These are phyloP conservation scores for Misopates orontium DNA, from an alignment of 257 asterid genomes.

Conservation along the genomic window DNA sequence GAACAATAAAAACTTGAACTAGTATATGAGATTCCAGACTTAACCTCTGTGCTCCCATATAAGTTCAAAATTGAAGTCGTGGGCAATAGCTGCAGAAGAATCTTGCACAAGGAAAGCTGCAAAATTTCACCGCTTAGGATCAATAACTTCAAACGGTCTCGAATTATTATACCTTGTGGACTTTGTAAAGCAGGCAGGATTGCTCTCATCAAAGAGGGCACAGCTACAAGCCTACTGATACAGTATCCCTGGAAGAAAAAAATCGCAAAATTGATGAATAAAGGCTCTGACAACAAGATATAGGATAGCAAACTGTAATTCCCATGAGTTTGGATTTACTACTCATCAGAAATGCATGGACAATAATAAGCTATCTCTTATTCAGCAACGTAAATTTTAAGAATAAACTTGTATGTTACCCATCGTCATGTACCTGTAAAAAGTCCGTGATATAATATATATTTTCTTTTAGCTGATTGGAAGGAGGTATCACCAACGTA, in stretches of 20 bases:
- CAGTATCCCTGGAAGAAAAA: conserved; percentile 61
- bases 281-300: conserved; percentile 19
- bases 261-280: conserved; percentile 16
- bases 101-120: conserved; percentile 58
- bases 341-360: conserved; percentile 5
- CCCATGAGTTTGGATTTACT: conserved; percentile 1
- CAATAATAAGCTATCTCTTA: conserved; percentile 18
- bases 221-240: conserved; percentile 77
- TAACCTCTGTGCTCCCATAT: conserved; percentile 98
- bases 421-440: conserved; percentile 62
- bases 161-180: conserved; percentile 38
- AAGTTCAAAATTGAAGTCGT: conserved; percentile 69
- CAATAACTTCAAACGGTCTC: conserved; percentile 60
- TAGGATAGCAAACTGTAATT: conserved; percentile 15
- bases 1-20: conserved; percentile 24
- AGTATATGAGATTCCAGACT: conserved; percentile 27
- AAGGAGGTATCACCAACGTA: conserved; percentile 90
- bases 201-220: conserved; percentile 81
- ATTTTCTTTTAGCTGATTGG: conserved; percentile 76
- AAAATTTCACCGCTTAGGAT: conserved; percentile 87
- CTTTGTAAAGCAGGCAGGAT: conserved; percentile 61
- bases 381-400: conserved; percentile 22
- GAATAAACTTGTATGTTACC: conserved; percentile 15
- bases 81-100: conserved; percentile 71
- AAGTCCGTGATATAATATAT: conserved; percentile 51